phyloP scores from a whole-genome alignment of 2,329 filamentous ascomycete species.

The Pseudonectria foliicola region DNA sequence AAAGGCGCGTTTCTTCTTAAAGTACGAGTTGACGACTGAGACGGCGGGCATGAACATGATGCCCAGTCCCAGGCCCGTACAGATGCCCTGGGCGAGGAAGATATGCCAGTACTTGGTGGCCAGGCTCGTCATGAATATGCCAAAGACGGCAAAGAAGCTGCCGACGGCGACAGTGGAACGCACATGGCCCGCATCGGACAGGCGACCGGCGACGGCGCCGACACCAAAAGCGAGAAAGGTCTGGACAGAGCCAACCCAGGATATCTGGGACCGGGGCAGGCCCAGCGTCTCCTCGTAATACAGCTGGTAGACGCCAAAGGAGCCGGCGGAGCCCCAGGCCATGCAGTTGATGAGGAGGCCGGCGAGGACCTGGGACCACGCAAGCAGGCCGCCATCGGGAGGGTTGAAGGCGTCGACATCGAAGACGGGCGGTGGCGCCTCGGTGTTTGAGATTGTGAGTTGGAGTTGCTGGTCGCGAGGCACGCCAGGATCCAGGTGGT shows the following conservation, averaged over 20 bases:
- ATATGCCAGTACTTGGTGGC: constrained; percentile 44
- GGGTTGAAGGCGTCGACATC: too few species aligned
- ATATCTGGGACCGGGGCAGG: constrained; percentile 29
- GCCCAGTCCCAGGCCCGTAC: constrained; percentile 45
- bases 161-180: constrained; percentile 34
- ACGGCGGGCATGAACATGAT: constrained; percentile 52
- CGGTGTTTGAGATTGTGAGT: too few species aligned
- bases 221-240: constrained; percentile 43
- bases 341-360: constrained; percentile 41
- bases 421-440: too few species aligned
- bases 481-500: too few species aligned
- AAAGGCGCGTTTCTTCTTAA: constrained; percentile 46
- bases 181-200: constrained; percentile 44
- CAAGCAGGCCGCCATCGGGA: constrained; percentile 39
- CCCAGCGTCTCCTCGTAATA: constrained; percentile 33
- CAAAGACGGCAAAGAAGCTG: constrained; percentile 35
- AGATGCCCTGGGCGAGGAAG: constrained; percentile 46
- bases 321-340: constrained; percentile 42
- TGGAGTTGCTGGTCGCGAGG: too few species aligned
- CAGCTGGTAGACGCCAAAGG: constrained; percentile 49
- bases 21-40: constrained; percentile 56
- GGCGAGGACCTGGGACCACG: constrained; percentile 45
- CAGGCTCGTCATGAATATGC: constrained; percentile 42
- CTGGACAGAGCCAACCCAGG: constrained; percentile 44
- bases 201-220: constrained; percentile 40